phyloP scores from a whole-genome alignment of 768 basidiomycete genomes.

The Leccinellum luteum region DNA sequence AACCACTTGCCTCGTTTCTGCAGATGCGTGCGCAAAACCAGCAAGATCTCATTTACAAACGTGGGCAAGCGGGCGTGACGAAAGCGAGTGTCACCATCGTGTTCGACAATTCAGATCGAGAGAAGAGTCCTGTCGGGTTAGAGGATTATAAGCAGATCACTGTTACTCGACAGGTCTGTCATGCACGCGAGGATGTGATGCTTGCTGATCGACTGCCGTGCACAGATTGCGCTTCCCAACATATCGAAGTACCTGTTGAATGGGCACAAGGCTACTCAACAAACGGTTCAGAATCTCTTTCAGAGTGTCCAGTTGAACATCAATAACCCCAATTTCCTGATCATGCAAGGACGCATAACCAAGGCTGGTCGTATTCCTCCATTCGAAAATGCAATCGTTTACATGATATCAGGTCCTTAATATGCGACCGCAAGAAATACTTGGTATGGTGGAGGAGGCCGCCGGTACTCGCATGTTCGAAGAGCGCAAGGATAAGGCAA shows the following conservation, averaged over 20 bases:
- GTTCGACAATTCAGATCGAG: slow-evolving; percentile 93
- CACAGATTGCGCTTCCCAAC: slow-evolving; percentile 88
- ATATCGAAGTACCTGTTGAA: slow-evolving; percentile 94
- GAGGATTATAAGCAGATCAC: slow-evolving; percentile 87
- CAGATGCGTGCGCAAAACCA: slow-evolving; percentile 95
- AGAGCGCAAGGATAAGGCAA: slow-evolving; percentile 94
- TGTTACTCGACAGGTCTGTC: slow-evolving; percentile 86
- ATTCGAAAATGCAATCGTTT: neutral
- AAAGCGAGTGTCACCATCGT: slow-evolving; percentile 99
- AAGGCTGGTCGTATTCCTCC: slow-evolving; percentile 53
- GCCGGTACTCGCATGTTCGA: slow-evolving; percentile 99
- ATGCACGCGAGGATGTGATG: neutral
- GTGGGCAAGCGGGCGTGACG: slow-evolving; percentile 94
- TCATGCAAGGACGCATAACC: slow-evolving; percentile 99
- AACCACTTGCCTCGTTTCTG: neutral
- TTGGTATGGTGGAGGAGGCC: slow-evolving; percentile 98
- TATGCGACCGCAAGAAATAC: slow-evolving; percentile 96
- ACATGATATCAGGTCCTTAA: slow-evolving; percentile 63
- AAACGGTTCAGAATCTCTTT: slow-evolving; percentile 84
- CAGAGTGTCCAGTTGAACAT: slow-evolving; percentile 98
- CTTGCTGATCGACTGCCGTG: neutral
- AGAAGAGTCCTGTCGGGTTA: slow-evolving; percentile 79
- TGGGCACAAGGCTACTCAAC: slow-evolving; percentile 89
- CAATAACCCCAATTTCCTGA: slow-evolving; percentile 99
- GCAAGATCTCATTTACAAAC: slow-evolving; percentile 98